Evolutionary conservation across 345 rosid species (phyloP), one percentile per base, ranked within the genome.

Genomic region (Geranium rotundifolium): DNA sequence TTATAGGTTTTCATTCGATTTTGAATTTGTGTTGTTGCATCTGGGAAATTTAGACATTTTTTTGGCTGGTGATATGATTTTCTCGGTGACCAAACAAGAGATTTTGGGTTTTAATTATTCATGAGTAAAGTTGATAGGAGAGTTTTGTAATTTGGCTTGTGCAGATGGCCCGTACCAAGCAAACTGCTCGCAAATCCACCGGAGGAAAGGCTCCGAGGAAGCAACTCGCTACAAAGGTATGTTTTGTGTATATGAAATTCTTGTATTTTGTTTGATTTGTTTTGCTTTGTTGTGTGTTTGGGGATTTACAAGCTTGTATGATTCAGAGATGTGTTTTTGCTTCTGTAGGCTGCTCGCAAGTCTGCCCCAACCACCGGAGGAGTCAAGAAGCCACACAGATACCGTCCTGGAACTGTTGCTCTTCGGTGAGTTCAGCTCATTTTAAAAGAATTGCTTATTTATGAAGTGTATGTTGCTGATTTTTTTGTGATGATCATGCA

Each of bases 161-260:
- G 30, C 2, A 79, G 84, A 87, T 87, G 95, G 95, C 95, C 19
- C 95, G 95, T 85, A 90, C 97, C 4, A 90, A 90, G 84, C 95
- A 90, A 68, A 90, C 97, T 30, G 97, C 97, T 29, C 95, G 97
- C 63, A 90, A 90, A 73, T 90, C 97, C 1, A 90, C 97, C 0
- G 97, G 97, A 75, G 97, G 97, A 56, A 90, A 90, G 83, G 97
- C 97, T 4, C 97, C 97, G 0, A 87, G 95, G 87, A 90, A 90
- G 87, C 97, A 90, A 66, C 92, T 90, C 0, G 97, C 97, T 58
- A 90, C 97, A 34, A 90, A 90, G 95, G 95, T 86, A 19, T 54
- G 4, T 19, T 8, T 9, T 52, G 20, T 37, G 10, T 1, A 23
- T 23, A 23, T 23, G 27, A 23, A 23, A 23, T 34, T 34, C 41